These are phyloP conservation scores for Chrysosphaeria jannelii DNA, from an alignment of 2,329 filamentous ascomycete species.

Conservation along the genomic window DNA sequence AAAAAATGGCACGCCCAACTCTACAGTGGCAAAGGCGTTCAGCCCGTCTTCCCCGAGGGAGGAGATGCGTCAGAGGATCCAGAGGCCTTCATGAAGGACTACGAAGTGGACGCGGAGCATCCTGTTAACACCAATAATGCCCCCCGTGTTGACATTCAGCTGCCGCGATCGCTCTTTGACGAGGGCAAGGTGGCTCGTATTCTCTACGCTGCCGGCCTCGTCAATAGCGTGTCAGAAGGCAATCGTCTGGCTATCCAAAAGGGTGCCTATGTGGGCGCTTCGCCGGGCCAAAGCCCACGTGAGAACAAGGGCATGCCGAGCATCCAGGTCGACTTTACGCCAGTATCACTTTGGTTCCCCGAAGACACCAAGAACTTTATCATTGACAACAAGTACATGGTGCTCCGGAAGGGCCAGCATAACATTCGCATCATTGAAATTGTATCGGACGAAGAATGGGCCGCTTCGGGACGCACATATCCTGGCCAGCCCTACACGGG, in stretches of 20 bases:
- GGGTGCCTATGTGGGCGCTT: constrained; percentile 29
- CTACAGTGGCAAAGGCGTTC: no score
- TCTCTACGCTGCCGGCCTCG: constrained; percentile 27
- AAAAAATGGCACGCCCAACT: constrained; percentile 21
- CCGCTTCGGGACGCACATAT: constrained; percentile 17
- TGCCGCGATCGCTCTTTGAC: constrained; percentile 25
- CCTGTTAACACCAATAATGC: constrained; percentile 14
- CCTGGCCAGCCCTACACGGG: constrained; percentile 22
- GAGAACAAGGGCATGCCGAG: constrained; percentile 13
- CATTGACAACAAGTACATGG: constrained; percentile 25
- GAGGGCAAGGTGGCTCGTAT: constrained; percentile 25
- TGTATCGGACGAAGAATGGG: constrained; percentile 23
- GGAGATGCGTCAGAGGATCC: no score
- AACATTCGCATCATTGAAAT: constrained; percentile 30
- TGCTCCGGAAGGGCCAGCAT: constrained; percentile 32
- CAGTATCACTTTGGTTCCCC: constrained; percentile 26
- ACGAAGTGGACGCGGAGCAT: constrained; percentile 2
- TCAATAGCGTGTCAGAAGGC: constrained; percentile 22
- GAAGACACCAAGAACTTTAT: constrained; percentile 27
- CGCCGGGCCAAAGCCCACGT: constrained; percentile 9
- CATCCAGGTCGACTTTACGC: constrained; percentile 26
- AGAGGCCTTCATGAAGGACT: constrained; percentile 1
- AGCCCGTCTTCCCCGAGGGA: no score
- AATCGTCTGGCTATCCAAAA: constrained; percentile 22
- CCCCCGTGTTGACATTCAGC: constrained; percentile 21